Evolutionary conservation across 805 yeast genomes (phyloP), one percentile per base, ranked within the genome.

Genomic region (Wickerhamomyces silvicola): DNA sequence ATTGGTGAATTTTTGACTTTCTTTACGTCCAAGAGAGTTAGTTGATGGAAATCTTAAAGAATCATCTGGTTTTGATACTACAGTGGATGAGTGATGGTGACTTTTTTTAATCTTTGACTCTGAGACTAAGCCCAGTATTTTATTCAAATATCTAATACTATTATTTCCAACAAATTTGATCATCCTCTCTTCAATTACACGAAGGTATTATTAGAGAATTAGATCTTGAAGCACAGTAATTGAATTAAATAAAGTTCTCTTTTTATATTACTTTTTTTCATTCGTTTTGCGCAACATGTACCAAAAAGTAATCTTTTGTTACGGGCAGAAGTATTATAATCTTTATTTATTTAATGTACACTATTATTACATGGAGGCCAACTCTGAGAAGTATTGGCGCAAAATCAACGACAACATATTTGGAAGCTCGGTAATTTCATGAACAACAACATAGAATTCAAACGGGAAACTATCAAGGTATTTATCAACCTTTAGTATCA

Each of bases 391-490:
- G 59, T 84, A 92, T 57, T 92, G 98, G 48, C 97, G 76, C 38
- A 92, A 68, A 41, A 94, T 90, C 43, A 81, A 66, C 2, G 97
- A 76, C 33, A 92, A 67, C 81, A 92, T 87, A 51, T 80, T 84
- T 11, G 99, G 99, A 23, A 92, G 68, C 59, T 90, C 97, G 29
- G 70, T 70, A 44, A 94, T 82, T 51, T 90, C 78, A 46, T 83
- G 78, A 17, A 92, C 97, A 44, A 94, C 90, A 37, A 90, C 96
- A 53, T 90, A 92, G 55, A 82, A 92, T 54, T 92, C 97, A 59
- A 92, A 92, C 46, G 99, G 97, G 78, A 92, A 92, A 18, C 83
- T 72, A 47, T 90, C 96, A 56, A 92, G 70, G 51, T 92, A 92
- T 46, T 79, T 83, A 38, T 76, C 79, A 37, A 92, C 92, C 52